phyloP scores from a whole-genome alignment of 371 early-diverging fungal genomes.

The Actinomortierella wolfii region DNA sequence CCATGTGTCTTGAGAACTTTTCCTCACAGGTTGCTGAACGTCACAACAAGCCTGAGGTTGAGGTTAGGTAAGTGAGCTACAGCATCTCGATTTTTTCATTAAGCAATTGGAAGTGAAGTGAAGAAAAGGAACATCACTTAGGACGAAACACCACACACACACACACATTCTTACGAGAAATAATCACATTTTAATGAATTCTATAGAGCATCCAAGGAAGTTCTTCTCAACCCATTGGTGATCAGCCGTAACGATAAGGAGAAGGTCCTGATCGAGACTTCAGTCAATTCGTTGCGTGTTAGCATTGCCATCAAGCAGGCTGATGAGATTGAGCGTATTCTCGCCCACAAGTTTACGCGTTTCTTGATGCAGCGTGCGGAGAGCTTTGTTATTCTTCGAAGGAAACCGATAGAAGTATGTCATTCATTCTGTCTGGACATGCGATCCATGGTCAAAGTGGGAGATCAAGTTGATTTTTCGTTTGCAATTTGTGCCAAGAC shows the following conservation, averaged over 20 bases:
- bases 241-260: slow-evolving; percentile 96
- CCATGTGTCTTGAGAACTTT: slow-evolving; percentile 96
- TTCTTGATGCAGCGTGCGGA: slow-evolving; percentile 98
- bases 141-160: no score
- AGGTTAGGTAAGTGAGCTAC: slow-evolving; percentile 79
- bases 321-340: slow-evolving; percentile 94
- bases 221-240: slow-evolving; percentile 85
- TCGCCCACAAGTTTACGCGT: slow-evolving; percentile 95
- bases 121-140: background rate
- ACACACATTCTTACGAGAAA: no score
- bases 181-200: no score
- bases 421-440: no score
- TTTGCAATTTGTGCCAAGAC: no score
- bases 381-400: slow-evolving; percentile 91
- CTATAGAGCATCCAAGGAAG: slow-evolving; percentile 76
- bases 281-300: slow-evolving; percentile 93
- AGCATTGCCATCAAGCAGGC: slow-evolving; percentile 97
- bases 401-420: slow-evolving; percentile 85
- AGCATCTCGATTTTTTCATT: slow-evolving; percentile 2
- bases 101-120: background rate
- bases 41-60: slow-evolving; percentile 98
- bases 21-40: slow-evolving; percentile 96
- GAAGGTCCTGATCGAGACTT: slow-evolving; percentile 89
- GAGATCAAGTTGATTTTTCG: no score
- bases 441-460: no score